phyloP scores from a whole-genome alignment of 352 stramenopile genomes.

The Globisporangium canariense region DNA sequence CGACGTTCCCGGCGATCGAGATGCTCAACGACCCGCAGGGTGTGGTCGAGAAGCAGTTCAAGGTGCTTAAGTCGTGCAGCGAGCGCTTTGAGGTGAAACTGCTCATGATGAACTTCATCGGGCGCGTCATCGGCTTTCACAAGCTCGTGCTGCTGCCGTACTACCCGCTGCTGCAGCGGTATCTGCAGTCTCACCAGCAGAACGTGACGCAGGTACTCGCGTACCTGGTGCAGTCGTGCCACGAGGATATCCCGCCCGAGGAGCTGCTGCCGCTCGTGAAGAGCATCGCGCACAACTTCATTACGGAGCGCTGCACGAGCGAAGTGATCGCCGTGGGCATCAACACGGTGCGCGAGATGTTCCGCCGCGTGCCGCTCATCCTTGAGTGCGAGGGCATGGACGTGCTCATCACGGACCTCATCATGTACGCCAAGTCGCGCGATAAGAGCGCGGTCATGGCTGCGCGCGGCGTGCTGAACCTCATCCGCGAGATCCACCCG shows the following conservation, averaged over 20 bases:
- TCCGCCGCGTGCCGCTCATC: conserved; percentile 91
- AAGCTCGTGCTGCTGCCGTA: conserved; percentile 95
- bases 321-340: conserved; percentile 98
- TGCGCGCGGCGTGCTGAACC: conserved; percentile 94
- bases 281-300: conserved; percentile 98
- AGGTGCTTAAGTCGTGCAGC: conserved; percentile 85
- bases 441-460: conserved; percentile 98
- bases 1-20: conserved; percentile 96
- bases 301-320: conserved; percentile 94
- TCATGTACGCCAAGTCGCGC: conserved; percentile 94
- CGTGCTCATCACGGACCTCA: conserved; percentile 89
- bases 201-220: conserved; percentile 94
- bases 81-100: conserved; percentile 94
- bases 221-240: conserved; percentile 97
- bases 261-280: conserved; percentile 96
- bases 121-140: conserved; percentile 95
- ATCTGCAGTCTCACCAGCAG: conserved; percentile 88
- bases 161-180: conserved; percentile 95
- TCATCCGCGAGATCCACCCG: conserved; percentile 95
- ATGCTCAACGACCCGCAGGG: conserved; percentile 96
- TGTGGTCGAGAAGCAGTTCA: conserved; percentile 92
- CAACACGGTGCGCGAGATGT: conserved; percentile 96
- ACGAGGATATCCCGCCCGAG: conserved; percentile 96
- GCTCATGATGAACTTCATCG: conserved; percentile 99
- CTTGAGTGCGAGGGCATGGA: conserved; percentile 93